These are phyloP conservation scores for Colletotrichum chrysophilum DNA, from an alignment of 2,329 filamentous ascomycete genomes.

Conservation along the genomic window DNA sequence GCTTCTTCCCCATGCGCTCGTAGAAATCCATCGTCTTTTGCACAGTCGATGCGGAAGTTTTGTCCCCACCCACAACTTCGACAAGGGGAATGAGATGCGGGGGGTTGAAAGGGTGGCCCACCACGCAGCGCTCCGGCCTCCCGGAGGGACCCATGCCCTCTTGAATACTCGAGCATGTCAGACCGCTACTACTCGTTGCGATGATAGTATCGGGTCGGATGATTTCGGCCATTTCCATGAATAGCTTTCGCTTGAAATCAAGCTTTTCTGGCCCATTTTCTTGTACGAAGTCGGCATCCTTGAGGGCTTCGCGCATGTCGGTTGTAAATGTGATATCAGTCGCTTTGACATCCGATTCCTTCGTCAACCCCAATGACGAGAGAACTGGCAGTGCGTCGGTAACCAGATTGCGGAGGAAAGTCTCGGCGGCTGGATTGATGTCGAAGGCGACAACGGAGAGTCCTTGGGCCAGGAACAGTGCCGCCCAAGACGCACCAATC, in stretches of 20 bases:
- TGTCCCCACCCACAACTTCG: slow-evolving; percentile 44
- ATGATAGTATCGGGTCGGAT: slow-evolving; percentile 38
- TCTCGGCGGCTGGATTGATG: slow-evolving; percentile 38
- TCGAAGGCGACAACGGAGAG: slow-evolving; percentile 44
- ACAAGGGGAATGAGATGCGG: slow-evolving; percentile 52
- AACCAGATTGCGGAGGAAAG: slow-evolving; percentile 26
- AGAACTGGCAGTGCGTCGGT: slow-evolving; percentile 11
- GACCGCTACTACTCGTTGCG: slow-evolving; percentile 29
- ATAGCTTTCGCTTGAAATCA: slow-evolving; percentile 41
- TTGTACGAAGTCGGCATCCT: slow-evolving; percentile 37
- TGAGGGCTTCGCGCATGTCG: slow-evolving; percentile 4
- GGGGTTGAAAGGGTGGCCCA: slow-evolving; percentile 54
- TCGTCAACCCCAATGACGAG: background rate
- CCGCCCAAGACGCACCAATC: slow-evolving; percentile 44
- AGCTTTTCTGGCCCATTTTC: slow-evolving; percentile 45
- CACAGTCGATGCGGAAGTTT: slow-evolving; percentile 30
- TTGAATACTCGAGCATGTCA: slow-evolving; percentile 40
- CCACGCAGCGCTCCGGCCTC: slow-evolving; percentile 38
- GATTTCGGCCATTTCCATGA: slow-evolving; percentile 35
- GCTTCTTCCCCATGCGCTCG: slow-evolving; percentile 40
- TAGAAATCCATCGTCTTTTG: slow-evolving; percentile 41
- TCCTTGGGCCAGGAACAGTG: slow-evolving; percentile 34
- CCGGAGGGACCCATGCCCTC: background rate
- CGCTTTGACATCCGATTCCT: background rate
- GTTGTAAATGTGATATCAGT: slow-evolving; percentile 4